Percentiles rank a stretch among this genome's conserved stretches.
Conservation (phyloP, 2,329 filamentous ascomycete genomes). For the Pyricularia grisea region DNA sequence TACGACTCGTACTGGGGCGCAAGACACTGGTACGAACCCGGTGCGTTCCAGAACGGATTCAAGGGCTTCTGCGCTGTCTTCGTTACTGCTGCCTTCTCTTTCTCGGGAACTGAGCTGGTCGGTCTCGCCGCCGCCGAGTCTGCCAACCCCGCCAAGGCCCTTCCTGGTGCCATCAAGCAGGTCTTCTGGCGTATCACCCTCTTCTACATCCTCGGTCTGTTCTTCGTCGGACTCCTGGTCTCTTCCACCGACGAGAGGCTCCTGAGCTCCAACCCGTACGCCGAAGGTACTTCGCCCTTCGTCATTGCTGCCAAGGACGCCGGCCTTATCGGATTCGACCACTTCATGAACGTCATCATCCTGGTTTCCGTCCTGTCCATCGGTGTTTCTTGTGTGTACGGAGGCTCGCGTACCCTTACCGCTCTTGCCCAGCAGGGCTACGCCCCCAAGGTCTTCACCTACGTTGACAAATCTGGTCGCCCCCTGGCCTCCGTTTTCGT, state of each 20-base stretch:
- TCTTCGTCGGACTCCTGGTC: constrained; percentile 36
- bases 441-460: constrained; percentile 42
- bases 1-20: constrained; percentile 33
- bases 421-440: constrained; percentile 48
- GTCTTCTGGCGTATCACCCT: constrained; percentile 46
- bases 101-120: constrained; percentile 59
- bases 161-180: constrained; percentile 75
- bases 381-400: constrained; percentile 44
- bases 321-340: constrained; percentile 34
- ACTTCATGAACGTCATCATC: constrained; percentile 45
- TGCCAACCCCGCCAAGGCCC: constrained; percentile 55
- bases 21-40: constrained; percentile 31
- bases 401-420: constrained; percentile 43
- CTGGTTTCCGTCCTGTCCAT: constrained; percentile 44
- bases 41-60: constrained; percentile 58
- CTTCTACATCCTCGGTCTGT: constrained; percentile 40
- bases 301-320: constrained; percentile 39
- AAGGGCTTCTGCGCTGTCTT: constrained; percentile 61
- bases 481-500: constrained; percentile 35
- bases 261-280: constrained; percentile 34
- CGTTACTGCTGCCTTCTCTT: constrained; percentile 61
- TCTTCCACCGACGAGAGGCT: constrained; percentile 32
- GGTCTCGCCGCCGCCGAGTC: constrained; percentile 63
- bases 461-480: constrained; percentile 43
- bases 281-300: constrained; percentile 36